phyloP scores from a whole-genome alignment of 441 rosid species.

The Manihot esculenta region DNA sequence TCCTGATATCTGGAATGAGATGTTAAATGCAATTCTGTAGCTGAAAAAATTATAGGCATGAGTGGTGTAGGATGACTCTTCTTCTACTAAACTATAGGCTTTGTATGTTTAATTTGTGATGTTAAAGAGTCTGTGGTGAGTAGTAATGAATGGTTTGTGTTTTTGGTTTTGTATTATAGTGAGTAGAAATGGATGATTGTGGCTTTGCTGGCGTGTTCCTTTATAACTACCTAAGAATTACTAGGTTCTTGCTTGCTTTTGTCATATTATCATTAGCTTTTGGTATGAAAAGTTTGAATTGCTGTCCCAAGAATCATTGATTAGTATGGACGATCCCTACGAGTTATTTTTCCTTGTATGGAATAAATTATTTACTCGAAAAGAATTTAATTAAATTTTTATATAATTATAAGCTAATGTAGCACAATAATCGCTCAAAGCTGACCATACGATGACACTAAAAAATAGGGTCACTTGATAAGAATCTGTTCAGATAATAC shows the following conservation, averaged over 20 bases:
- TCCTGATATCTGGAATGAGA: conserved; percentile 93
- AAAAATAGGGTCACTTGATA: too few relatives aligned
- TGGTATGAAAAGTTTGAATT: too few relatives aligned
- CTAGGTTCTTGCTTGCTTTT: neutral
- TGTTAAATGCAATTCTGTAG: conserved; percentile 58
- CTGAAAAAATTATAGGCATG: neutral
- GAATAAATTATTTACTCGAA: too few relatives aligned
- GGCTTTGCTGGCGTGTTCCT: conserved; percentile 16
- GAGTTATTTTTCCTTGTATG: too few relatives aligned
- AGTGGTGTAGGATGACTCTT: conserved; percentile 8
- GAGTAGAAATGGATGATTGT: conserved; percentile 17
- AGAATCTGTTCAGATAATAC: too few relatives aligned
- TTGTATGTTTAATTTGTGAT: conserved; percentile 5
- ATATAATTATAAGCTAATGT: too few relatives aligned
- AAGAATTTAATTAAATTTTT: too few relatives aligned
- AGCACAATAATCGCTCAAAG: too few relatives aligned
- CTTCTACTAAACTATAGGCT: conserved; percentile 20
- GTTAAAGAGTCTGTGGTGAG: conserved; percentile 14
- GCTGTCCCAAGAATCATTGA: neutral
- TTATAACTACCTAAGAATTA: conserved; percentile 3
- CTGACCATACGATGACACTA: too few relatives aligned
- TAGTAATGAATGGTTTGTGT: conserved; percentile 19
- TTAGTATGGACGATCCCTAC: neutral
- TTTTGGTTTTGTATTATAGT: conserved; percentile 14
- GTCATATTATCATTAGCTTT: neutral